Base-by-base conservation (phyloP, 352 stramenopile species). In the Phytopythium montanum region DNA sequence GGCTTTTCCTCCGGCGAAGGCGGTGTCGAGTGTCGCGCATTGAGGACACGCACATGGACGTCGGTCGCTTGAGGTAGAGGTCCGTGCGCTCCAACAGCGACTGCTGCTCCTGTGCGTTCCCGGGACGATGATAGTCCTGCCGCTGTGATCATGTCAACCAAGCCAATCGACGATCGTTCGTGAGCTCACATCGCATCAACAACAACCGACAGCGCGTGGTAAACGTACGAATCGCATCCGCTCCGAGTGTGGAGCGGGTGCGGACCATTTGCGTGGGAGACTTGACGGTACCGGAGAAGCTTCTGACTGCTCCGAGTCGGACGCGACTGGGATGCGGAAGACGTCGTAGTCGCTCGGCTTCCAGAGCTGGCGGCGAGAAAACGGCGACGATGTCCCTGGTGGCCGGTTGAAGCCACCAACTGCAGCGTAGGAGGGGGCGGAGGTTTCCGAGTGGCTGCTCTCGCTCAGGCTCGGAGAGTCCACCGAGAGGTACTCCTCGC, bases 71-170 rank as follows among this genome's bases (percentile, higher is more conserved):
- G 13, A 85, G 56, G 31, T 73, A 62, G 10, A 79, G 70, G 51
- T 85, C 73, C 3, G 76, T 86, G 25, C 74, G 72, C 67, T 84
- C 78, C 25, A 92, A 61, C 0, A 92, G 61, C 3, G 82, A 85
- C 14, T 78, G 69, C 2, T 63, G 59, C 57, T 88, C 79, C 14
- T 72, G 41, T 19, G 67, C 58, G 26, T 38, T 61, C 7, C 61
- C 58, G 5, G 60, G 38, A 9, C 33, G 64, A 25, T 72, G 56
- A 2, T 67, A 57, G n/a, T 69, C 56, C 36, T 46, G 51, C 3
- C 74, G 64, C 38, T 76, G 62, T 10, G 18, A 25, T 12, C 3
- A 54, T 31, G 25, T 2, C 25, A 46, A 41, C 31, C 31, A 44
- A 44, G 16, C 0, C 38, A 44, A 44, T 21, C 3, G 4, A 21